Percentiles rank a stretch among this genome's conserved stretches.
phyloP scores from a whole-genome alignment of 2,329 filamentous ascomycete genomes.

The Colletotrichum camelliae region DNA sequence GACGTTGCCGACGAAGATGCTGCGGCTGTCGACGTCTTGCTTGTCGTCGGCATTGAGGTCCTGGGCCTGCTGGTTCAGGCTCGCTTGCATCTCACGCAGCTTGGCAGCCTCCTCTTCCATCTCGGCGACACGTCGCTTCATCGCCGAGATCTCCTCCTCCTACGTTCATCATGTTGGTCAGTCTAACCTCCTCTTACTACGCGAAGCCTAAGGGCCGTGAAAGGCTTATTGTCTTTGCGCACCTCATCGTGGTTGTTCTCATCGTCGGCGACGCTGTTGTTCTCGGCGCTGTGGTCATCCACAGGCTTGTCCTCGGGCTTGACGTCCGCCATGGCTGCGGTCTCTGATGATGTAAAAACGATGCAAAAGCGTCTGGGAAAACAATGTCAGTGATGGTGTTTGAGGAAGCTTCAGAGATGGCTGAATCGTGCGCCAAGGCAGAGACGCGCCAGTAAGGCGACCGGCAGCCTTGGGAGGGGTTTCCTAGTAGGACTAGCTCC shows the following conservation, averaged over 20 bases:
- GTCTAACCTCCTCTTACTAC: conserved; percentile 24
- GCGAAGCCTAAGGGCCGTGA: conserved; percentile 13
- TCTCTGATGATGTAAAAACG: not conserved
- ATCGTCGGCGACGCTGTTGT: conserved; percentile 32
- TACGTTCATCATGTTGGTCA: conserved; percentile 32
- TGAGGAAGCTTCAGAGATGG: not conserved
- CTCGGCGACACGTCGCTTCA: conserved; percentile 86
- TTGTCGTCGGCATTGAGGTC: conserved; percentile 78
- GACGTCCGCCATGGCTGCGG: conserved; percentile 30
- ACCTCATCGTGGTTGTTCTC: conserved; percentile 54
- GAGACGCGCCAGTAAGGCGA: conserved; percentile 4
- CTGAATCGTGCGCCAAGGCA: not conserved
- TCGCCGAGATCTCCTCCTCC: conserved; percentile 87
- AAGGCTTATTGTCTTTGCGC: conserved; percentile 28
- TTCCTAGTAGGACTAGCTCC: not conserved
- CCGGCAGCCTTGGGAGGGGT: conserved; percentile 3
- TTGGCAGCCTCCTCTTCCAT: conserved; percentile 92
- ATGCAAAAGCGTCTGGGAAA: not conserved
- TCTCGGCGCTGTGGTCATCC: conserved; percentile 37
- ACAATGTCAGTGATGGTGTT: not conserved
- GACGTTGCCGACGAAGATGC: conserved; percentile 98
- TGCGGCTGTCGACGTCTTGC: conserved; percentile 92
- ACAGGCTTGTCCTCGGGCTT: conserved; percentile 32
- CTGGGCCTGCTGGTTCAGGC: conserved; percentile 82
- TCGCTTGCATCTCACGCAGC: conserved; percentile 85